phyloP scores from a whole-genome alignment of 1,284 basidiomycete species.

The Amylostereum areolatum region DNA sequence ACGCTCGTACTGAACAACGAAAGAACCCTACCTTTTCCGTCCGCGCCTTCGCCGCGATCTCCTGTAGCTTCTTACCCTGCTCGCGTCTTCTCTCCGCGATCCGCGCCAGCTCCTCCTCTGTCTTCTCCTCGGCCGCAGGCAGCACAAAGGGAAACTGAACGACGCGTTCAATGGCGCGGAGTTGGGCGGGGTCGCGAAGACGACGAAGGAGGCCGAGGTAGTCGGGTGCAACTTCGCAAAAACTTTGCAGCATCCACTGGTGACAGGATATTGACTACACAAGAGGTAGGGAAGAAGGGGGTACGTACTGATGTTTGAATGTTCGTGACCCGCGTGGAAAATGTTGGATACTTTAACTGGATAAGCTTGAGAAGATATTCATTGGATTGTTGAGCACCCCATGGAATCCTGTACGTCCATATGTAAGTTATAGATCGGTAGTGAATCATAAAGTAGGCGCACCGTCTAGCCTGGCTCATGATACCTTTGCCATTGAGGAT shows the following conservation, averaged over 20 bases:
- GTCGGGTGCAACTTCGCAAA: slow-evolving; percentile 82
- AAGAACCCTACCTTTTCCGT: slow-evolving; percentile 68
- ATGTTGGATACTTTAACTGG: slow-evolving; percentile 94
- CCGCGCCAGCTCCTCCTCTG: slow-evolving; percentile 82
- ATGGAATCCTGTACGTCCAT: slow-evolving; percentile 68
- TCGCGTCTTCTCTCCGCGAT: slow-evolving; percentile 79
- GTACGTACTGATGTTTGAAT: slow-evolving; percentile 50
- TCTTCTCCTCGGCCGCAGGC: slow-evolving; percentile 77
- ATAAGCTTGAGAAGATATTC: slow-evolving; percentile 91
- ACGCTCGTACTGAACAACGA: neutral
- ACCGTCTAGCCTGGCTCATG: slow-evolving; percentile 83
- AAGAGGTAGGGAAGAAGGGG: neutral
- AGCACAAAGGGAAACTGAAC: slow-evolving; percentile 82
- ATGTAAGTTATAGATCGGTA: neutral
- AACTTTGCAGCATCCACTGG: slow-evolving; percentile 86
- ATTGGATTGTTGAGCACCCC: slow-evolving; percentile 87
- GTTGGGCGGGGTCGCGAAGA: slow-evolving; percentile 55
- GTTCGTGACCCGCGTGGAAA: slow-evolving; percentile 52
- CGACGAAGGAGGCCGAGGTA: slow-evolving; percentile 66
- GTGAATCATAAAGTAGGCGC: slow-evolving; percentile 11
- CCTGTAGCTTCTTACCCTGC: slow-evolving; percentile 84
- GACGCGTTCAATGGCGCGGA: slow-evolving; percentile 68
- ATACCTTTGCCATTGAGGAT: slow-evolving; percentile 76
- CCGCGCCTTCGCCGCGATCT: slow-evolving; percentile 85
- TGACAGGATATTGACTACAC: slow-evolving; percentile 1